Evolutionary conservation across 1,139 yeast genomes (phyloP).

Genomic region (Yamadazyma oceani): DNA sequence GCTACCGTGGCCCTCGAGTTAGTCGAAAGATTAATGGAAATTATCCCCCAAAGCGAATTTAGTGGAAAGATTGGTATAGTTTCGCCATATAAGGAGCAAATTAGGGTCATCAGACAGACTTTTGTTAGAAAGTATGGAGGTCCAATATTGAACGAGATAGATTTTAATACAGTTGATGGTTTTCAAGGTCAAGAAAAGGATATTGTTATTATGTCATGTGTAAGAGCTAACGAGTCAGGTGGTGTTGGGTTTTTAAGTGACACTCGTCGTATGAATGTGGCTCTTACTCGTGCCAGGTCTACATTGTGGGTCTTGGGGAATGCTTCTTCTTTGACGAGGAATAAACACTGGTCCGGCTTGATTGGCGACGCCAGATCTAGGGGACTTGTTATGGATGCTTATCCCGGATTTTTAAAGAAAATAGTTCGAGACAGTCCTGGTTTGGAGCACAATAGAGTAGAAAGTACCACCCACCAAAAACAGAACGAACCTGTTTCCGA

Average conservation of each 20-base stretch:
- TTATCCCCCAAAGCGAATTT: conserved; percentile 55
- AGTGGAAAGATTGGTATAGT: conserved; percentile 82
- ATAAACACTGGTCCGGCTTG: conserved; percentile 69
- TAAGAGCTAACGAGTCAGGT: conserved; percentile 68
- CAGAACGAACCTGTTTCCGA: no score
- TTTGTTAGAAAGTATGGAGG: conserved; percentile 65
- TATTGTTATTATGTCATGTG: conserved; percentile 90
- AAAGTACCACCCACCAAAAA: no score
- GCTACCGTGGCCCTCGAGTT: conserved; percentile 72
- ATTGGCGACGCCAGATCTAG: conserved; percentile 62
- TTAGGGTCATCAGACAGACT: conserved; percentile 52
- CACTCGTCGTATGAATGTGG: conserved; percentile 92
- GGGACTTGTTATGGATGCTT: conserved; percentile 30
- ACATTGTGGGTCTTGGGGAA: conserved; percentile 94
- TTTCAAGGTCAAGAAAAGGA: conserved; percentile 99
- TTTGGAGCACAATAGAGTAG: no score
- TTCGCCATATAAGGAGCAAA: conserved; percentile 93
- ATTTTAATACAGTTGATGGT: conserved; percentile 95
- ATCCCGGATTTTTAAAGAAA: conserved; percentile 40
- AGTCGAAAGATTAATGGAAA: conserved; percentile 52
- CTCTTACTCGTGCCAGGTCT: conserved; percentile 87
- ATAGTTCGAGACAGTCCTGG: no score
- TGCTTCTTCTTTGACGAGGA: conserved; percentile 56
- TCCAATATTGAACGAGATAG: conserved; percentile 63
- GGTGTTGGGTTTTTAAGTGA: conserved; percentile 90